Evolutionary conservation across 129 eudicot genomes (phyloP), one percentile per base, ranked within the genome.

Genomic region (Chrysanthemum makinoi): DNA sequence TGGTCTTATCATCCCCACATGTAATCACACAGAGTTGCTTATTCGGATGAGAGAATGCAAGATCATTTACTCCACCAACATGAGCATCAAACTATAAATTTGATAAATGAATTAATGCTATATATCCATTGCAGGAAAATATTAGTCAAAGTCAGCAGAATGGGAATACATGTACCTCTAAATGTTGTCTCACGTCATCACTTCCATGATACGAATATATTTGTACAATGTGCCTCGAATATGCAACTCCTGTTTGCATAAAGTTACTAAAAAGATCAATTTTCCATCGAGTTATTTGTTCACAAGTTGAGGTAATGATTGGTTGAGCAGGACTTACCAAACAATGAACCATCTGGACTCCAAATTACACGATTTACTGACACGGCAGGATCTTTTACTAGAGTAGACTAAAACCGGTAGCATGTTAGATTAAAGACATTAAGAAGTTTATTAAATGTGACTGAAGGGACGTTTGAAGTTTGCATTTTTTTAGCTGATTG

Each of bases 321-420:
- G 56, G 19, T 7, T 22, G 64, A 5, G 16, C 24, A 18, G 28
- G 17, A 69, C 85, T 49, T 73, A 89, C 96, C 96, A 80, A 89
- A 84, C 64, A 86, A 55, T 28, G 88, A 77, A 72, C 96, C 96
- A 83, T 89, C 96, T 19, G 83, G 86, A 73, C 90, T 89, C 96
- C 96, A 89, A 14, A 76, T 78, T 24, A 84, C 81, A 65, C 96
- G 86, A 50, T 84, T 89, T 35, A 89, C 89, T 20, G 87, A 81
- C 54, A 81, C 84, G 5, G 77, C 57, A 4, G 83, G 84, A 74
- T 82, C 88, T 70, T 83, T 84, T 33, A 71, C 88, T 14, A 86
- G 72, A 67, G 81, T 82, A 67, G 82, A 81, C 96, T 89, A 78
- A 79, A 68, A 53, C 53, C 4, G 5, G 48, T 35, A 61, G 53